These are phyloP conservation scores for Flaveria trinervia DNA, from an alignment of 129 eudicot species.

Conservation along the genomic window DNA sequence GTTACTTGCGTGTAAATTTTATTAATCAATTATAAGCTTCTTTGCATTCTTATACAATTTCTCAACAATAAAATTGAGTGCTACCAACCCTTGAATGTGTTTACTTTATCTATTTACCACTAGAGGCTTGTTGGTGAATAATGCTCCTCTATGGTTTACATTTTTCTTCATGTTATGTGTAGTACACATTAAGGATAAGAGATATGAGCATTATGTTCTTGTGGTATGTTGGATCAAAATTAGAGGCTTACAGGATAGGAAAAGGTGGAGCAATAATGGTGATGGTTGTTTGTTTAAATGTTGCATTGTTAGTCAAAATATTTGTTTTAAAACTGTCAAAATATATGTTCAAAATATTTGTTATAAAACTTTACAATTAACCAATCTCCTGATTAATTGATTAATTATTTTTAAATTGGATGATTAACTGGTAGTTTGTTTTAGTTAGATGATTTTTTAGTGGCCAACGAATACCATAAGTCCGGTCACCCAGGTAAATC, in stretches of 20 bases:
- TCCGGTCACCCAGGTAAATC: too few relatives aligned
- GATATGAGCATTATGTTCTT: conserved; percentile 9
- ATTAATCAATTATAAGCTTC: not conserved
- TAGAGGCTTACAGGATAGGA: conserved; percentile 95
- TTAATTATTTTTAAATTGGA: too few relatives aligned
- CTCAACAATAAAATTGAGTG: not conserved
- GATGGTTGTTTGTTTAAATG: conserved; percentile 62
- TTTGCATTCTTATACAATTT: conserved; percentile 4
- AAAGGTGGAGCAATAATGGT: conserved; percentile 99
- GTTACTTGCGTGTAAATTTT: not conserved
- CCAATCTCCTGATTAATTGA: too few relatives aligned
- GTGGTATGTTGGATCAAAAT: conserved; percentile 88
- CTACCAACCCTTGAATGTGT: not conserved
- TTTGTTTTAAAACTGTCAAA: too few relatives aligned
- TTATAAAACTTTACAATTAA: too few relatives aligned
- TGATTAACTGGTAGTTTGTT: too few relatives aligned
- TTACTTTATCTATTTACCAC: not conserved
- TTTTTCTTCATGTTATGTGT: conserved; percentile 19
- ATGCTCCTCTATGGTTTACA: conserved; percentile 15
- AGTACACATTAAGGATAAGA: not conserved
- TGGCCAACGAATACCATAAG: too few relatives aligned
- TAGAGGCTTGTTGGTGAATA: not conserved
- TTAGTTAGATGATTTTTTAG: too few relatives aligned
- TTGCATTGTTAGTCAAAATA: not conserved
- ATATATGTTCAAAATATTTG: too few relatives aligned